Conservation (phyloP, 2,329 filamentous ascomycete species). For the Trichoderma sp. region DNA sequence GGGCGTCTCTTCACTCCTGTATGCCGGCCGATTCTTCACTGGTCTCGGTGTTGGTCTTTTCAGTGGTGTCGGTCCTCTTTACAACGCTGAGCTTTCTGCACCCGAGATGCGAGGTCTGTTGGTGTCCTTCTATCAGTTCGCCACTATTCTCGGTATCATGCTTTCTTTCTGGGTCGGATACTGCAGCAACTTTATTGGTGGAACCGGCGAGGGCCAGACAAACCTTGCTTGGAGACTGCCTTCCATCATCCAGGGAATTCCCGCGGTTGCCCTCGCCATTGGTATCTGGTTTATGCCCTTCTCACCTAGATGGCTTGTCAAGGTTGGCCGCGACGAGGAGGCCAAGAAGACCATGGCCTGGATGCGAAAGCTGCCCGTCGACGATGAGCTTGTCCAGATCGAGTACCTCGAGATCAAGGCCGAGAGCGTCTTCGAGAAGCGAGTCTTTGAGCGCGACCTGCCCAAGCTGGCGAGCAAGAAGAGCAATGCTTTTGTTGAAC, state of each 20-base stretch:
- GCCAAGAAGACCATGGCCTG: constrained; percentile 60
- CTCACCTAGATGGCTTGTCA: constrained; percentile 71
- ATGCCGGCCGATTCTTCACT: constrained; percentile 25
- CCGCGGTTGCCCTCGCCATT: constrained; percentile 61
- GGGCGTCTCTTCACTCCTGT: constrained; percentile 37
- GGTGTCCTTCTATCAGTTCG: constrained; percentile 49
- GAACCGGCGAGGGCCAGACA: constrained; percentile 41
- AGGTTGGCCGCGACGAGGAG: constrained; percentile 67
- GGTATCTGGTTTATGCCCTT: constrained; percentile 81
- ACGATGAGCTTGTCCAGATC: constrained; percentile 67
- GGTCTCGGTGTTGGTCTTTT: constrained; percentile 68
- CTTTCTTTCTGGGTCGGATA: constrained; percentile 63
- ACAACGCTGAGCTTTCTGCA: constrained; percentile 46
- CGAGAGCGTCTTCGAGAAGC: constrained; percentile 70
- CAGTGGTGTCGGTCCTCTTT: constrained; percentile 63
- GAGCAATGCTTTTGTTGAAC: constrained; percentile 40
- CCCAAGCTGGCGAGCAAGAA: constrained; percentile 42
- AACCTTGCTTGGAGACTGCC: constrained; percentile 45
- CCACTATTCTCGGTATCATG: constrained; percentile 63
- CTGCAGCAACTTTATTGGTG: constrained; percentile 30
- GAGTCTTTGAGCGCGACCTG: constrained; percentile 59
- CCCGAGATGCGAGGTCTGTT: constrained; percentile 42
- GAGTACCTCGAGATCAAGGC: constrained; percentile 82
- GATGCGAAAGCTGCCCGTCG: constrained; percentile 59
- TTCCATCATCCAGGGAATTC: constrained; percentile 63